Base-by-base conservation (phyloP, 164 flowering plant genomes). In the Vitis cinerea region DNA sequence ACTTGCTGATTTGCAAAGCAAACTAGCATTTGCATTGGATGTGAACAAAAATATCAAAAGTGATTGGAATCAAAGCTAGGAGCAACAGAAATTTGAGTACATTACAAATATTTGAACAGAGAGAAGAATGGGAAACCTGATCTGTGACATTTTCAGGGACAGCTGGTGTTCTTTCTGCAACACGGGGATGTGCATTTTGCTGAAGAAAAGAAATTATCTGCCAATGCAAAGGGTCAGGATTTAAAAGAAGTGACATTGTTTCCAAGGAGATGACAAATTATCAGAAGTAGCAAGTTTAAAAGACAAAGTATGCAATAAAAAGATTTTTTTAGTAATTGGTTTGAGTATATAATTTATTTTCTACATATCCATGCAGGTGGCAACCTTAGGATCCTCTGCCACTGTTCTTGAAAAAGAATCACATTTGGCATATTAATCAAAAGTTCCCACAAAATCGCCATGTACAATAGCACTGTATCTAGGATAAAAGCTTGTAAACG, bases 111-210 rank as follows among this genome's bases (percentile, higher is more conserved):
- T 23, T 9, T 27, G 61, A 12, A 48, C n/a, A 58, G 4, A 15
- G 12, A 13, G 10, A 58, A 79, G 51, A 65, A 62, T 19, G 27
- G 2, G 13, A 37, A 59, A 94, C 98, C 98, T 94, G 98, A 78
- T 94, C 98, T 9, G 93, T 87, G 55, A 94, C 99, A 77, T 94
- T 94, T 79, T 94, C 97, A 11, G 99, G 99, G 10, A 94, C 94
- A 67, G 93, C 60, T 49, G 98, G 99, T 69, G 81, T 67, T 75
- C 83, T 85, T 31, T 88, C 88, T 49, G 94, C 90, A 65, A 90
- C 97, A 72, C 97, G 95, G 81, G 99, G 94, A 85, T 94, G 99
- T 47, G 97, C 93, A 84, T 94, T 92, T 83, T 91, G 97, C 80
- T 91, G 99, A 59, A 94, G 94, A 75, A 94, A 92, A 61, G 88